Conservation (phyloP, 768 basidiomycete species). For the Psilocybe cubensis region DNA sequence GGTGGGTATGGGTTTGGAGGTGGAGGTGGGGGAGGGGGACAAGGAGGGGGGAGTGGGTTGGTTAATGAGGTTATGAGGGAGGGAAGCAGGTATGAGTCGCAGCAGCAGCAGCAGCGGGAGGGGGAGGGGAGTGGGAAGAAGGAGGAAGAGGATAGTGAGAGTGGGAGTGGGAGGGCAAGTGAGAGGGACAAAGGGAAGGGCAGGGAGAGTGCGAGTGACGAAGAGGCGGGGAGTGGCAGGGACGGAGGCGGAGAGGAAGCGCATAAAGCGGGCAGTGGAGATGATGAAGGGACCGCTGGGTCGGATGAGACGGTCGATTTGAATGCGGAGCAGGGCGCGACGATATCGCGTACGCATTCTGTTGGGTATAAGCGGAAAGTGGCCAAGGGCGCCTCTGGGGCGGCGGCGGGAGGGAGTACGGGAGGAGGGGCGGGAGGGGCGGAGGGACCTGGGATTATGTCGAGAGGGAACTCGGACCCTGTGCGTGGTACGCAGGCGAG, state of each 20-base stretch:
- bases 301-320: not conserved
- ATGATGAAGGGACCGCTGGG: not conserved
- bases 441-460: not conserved
- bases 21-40: constrained; percentile 1
- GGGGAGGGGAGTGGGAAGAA: not conserved
- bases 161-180: not conserved
- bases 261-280: not conserved
- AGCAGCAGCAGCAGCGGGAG: not conserved
- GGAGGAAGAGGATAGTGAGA: not conserved
- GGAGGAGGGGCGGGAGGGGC: not conserved
- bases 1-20: constrained; percentile 1
- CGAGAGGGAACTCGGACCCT: constrained; percentile 4
- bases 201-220: not conserved
- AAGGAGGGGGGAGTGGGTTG: constrained; percentile 24
- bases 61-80: constrained; percentile 41
- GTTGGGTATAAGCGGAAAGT: constrained; percentile 13
- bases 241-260: not conserved
- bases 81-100: not conserved
- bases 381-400: not conserved
- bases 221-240: not conserved
- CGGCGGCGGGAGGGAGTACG: not conserved
- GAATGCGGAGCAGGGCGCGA: not conserved
- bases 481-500: not conserved
- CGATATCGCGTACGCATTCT: constrained; percentile 22
- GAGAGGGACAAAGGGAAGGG: constrained; percentile 1